A percentile compares a stretch with the other conserved stretches of the same genome.
Evolutionary conservation across 176 grass and related monocot genomes (phyloP).

Genomic region (Elaeis guineensis): DNA sequence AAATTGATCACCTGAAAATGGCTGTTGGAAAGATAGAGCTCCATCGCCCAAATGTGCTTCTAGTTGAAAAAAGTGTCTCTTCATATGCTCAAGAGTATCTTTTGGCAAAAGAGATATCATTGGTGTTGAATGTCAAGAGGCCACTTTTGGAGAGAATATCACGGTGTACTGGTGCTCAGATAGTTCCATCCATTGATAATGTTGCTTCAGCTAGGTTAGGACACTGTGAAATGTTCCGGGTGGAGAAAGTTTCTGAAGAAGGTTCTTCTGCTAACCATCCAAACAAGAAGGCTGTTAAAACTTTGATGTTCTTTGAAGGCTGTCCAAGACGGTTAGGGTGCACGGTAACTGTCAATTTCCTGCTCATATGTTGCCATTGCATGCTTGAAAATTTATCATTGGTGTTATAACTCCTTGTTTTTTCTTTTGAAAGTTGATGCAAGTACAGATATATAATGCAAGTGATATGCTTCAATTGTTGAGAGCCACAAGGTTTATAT

Average conservation of each 20-base stretch:
- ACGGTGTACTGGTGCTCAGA: conserved; percentile 76
- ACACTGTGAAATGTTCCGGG: conserved; percentile 63
- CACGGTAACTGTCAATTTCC: conserved; percentile 64
- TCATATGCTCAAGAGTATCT: conserved; percentile 80
- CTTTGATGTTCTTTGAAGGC: conserved; percentile 95
- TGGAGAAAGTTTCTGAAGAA: conserved; percentile 56
- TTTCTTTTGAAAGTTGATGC: no score
- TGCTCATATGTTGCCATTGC: background rate
- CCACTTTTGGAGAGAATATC: conserved; percentile 79
- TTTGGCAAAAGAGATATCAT: conserved; percentile 64
- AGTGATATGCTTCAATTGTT: no score
- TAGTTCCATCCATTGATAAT: conserved; percentile 69
- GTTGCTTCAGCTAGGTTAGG: conserved; percentile 52
- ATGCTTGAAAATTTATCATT: background rate
- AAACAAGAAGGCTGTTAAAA: conserved; percentile 64
- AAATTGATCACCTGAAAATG: conserved; percentile 52
- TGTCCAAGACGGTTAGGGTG: conserved; percentile 72
- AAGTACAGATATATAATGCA: no score
- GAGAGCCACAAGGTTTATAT: no score
- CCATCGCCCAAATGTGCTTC: conserved; percentile 59
- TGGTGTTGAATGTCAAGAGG: conserved; percentile 87
- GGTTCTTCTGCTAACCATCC: conserved; percentile 24
- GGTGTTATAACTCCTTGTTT: no score
- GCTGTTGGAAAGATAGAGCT: conserved; percentile 65
- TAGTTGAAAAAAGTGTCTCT: conserved; percentile 90